Base-by-base conservation (phyloP, 2,329 filamentous ascomycete genomes). In the Neoarthrinium moseri region DNA sequence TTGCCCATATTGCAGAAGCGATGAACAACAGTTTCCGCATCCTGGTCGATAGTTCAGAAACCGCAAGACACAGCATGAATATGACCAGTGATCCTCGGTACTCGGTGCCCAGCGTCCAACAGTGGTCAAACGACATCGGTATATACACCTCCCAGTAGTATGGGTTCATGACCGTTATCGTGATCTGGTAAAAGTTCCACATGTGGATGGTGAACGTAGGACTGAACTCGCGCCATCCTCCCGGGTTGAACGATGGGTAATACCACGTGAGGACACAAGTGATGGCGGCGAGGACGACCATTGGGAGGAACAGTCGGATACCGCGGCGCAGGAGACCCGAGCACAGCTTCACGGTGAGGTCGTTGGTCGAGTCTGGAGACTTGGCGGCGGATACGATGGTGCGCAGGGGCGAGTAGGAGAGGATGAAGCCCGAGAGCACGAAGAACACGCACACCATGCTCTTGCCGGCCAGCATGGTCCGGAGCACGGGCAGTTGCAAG, bases 391-490 rank as follows among this genome's bases (percentile, higher is more conserved):
- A 13, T n/a, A n/a, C n/a, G 18, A 46, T 46, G 6, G 11, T 38
- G 11, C 35, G 43, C 15, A 46, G 43, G 5, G 43, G 43, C 8
- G 35, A 38, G 20, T 46, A 40, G 5, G 43, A 15, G 13, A 46
- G 26, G 26, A 46, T 35, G 20, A 46, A 46, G n/a, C 43, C 43
- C n/a, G 43, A 46, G 3, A 46, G 43, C 2, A 40, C 43, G 35
- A 46, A 46, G 35, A 46, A 46, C 7, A 46, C 20, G 20, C 34
- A 27, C 4, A 39, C 43, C 43, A 46, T 46, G 32, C 35, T 35
- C 20, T 40, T 34, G n/a, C 43, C 43, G 3, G 30, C 36, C 12
- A 30, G 33, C 10, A 46, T 39, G 29, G 40, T 23, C 4, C 35
- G 24, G 13, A 46, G 10, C 11, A 46, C 40, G 12, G 41, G 41